Evolutionary conservation across 2,329 filamentous ascomycete species (phyloP).

Genomic region (Septoria petroselini): DNA sequence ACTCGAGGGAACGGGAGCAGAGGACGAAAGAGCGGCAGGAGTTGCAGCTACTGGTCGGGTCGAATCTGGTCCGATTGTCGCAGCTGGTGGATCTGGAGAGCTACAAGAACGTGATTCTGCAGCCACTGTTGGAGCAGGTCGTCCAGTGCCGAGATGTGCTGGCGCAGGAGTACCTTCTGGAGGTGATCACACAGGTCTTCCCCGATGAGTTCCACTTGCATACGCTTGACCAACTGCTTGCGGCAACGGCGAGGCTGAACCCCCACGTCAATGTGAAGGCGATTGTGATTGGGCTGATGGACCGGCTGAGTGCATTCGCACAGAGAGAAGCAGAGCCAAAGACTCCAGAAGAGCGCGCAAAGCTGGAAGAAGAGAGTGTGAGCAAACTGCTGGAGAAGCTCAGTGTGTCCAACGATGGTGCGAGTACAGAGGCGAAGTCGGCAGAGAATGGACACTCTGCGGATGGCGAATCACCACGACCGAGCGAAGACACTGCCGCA

Average conservation of each 20-base stretch:
- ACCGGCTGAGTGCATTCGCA: conserved; percentile 90
- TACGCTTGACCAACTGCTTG: conserved; percentile 91
- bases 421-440: conserved; percentile 34
- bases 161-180: conserved; percentile 93
- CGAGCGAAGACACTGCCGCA: conserved; percentile 23
- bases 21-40: conserved; percentile 93
- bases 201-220: conserved; percentile 98
- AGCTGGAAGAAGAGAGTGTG: conserved; percentile 81
- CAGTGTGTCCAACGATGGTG: conserved; percentile 60
- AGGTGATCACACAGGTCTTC: conserved; percentile 98
- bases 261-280: conserved; percentile 97
- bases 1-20: conserved; percentile 90
- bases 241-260: conserved; percentile 86
- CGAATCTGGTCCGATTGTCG: conserved; percentile 90
- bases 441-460: conserved; percentile 32
- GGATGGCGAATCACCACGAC: conserved; percentile 24
- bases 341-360: conserved; percentile 66
- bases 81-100: conserved; percentile 92
- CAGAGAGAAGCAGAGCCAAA: conserved; percentile 76
- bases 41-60: conserved; percentile 90
- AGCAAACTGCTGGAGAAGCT: conserved; percentile 73
- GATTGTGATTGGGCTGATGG: conserved; percentile 97
- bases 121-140: conserved; percentile 88
- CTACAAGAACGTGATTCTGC: conserved; percentile 87
- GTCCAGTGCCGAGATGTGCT: conserved; percentile 96